phyloP scores from a whole-genome alignment of 495 filamentous ascomycete genomes.

The Gamarada debralockiae region DNA sequence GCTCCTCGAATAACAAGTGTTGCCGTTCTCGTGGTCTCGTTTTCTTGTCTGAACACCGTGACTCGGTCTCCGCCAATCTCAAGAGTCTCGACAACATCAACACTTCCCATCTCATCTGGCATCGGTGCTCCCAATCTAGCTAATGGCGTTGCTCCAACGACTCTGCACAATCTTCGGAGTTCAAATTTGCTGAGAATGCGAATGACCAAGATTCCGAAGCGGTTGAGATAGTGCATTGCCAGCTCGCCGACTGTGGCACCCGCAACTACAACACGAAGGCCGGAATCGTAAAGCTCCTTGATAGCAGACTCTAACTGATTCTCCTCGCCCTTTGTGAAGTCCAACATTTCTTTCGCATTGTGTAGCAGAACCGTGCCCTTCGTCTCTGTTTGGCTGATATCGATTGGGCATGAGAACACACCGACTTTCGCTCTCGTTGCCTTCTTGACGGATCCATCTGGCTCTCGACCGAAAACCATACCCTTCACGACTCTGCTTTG shows the following conservation, averaged over 20 bases:
- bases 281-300: constrained; percentile 94
- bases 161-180: constrained; percentile 85
- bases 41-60: constrained; percentile 97
- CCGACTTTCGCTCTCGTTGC: constrained; percentile 91
- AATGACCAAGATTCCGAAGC: constrained; percentile 91
- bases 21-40: constrained; percentile 85
- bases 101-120: constrained; percentile 97
- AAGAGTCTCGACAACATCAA: constrained; percentile 94
- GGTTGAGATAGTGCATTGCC: constrained; percentile 95
- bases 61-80: constrained; percentile 99
- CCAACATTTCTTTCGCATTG: constrained; percentile 96
- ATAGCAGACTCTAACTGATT: constrained; percentile 81
- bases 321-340: constrained; percentile 98
- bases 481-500: constrained; percentile 94
- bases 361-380: constrained; percentile 99
- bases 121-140: constrained; percentile 95
- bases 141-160: constrained; percentile 93
- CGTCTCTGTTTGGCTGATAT: constrained; percentile 95
- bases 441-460: constrained; percentile 86
- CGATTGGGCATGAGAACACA: constrained; percentile 94
- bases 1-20: constrained; percentile 94
- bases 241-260: constrained; percentile 92
- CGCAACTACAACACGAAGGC: constrained; percentile 85
- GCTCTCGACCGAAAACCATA: constrained; percentile 96
- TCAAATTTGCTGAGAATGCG: constrained; percentile 99